Percentiles rank a stretch among this genome's conserved stretches.
These are phyloP conservation scores for Fonsecaea pedrosoi DNA, from an alignment of 2,329 filamentous ascomycete species.

Conservation along the genomic window DNA sequence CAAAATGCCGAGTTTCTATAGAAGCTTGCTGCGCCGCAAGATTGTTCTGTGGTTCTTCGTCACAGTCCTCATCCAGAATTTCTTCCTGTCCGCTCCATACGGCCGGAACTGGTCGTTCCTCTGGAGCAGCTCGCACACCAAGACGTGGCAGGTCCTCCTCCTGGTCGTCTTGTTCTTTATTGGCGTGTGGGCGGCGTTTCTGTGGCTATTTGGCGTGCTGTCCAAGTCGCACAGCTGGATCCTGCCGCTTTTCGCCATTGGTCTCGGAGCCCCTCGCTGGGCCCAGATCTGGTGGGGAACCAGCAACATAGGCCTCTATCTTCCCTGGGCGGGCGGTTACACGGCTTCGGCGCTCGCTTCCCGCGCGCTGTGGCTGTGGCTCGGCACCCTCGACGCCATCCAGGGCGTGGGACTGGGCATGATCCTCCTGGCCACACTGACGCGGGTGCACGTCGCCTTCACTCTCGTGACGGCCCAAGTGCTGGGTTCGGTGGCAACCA, in stretches of 20 bases:
- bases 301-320: conserved; percentile 64
- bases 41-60: conserved; percentile 72
- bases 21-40: conserved; percentile 66
- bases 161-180: conserved; percentile 59
- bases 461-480: conserved; percentile 68
- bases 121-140: conserved; percentile 64
- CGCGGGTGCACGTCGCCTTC: conserved; percentile 69
- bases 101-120: conserved; percentile 72
- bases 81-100: conserved; percentile 70
- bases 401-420: conserved; percentile 73
- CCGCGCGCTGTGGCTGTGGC: conserved; percentile 69
- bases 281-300: conserved; percentile 72
- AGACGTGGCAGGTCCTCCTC: conserved; percentile 63
- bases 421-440: conserved; percentile 70
- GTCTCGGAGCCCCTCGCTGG: conserved; percentile 70
- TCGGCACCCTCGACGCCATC: conserved; percentile 68
- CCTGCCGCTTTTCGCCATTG: conserved; percentile 70
- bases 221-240: conserved; percentile 70
- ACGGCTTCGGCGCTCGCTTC: conserved; percentile 61
- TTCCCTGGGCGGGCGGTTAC: conserved; percentile 67
- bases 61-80: conserved; percentile 69
- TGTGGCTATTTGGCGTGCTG: conserved; percentile 61
- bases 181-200: conserved; percentile 62
- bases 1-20: conserved; percentile 70
- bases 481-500: conserved; percentile 67